Evolutionary conservation across 345 rosid genomes (phyloP).

Genomic region (Alliaria petiolata): DNA sequence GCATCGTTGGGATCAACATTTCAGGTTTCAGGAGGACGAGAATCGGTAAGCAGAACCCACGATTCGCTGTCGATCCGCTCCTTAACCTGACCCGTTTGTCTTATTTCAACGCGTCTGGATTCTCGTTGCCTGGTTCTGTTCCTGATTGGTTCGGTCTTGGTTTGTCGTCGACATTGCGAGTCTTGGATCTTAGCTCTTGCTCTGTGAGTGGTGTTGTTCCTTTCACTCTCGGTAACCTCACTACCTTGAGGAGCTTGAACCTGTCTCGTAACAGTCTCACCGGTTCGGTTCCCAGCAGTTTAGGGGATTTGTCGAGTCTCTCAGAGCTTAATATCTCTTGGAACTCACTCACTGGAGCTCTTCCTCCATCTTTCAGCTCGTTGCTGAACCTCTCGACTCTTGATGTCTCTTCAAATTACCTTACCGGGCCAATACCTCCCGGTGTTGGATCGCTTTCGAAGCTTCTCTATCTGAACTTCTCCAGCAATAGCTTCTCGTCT

Average conservation of each 20-base stretch:
- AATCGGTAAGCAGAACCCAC: constrained; percentile 68
- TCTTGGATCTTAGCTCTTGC: constrained; percentile 87
- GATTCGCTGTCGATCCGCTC: constrained; percentile 69
- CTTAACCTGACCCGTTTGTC: constrained; percentile 56
- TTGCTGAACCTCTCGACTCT: constrained; percentile 55
- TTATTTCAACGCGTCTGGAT: constrained; percentile 76
- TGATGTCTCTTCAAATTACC: constrained; percentile 70
- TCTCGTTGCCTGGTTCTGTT: constrained; percentile 68
- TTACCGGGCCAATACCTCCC: constrained; percentile 60
- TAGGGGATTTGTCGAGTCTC: constrained; percentile 55
- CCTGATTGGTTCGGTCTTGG: constrained; percentile 76
- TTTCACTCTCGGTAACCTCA: constrained; percentile 61
- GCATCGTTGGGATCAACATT: constrained; percentile 64
- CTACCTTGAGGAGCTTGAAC: constrained; percentile 51
- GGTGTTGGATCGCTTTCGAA: constrained; percentile 48
- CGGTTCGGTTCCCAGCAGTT: constrained; percentile 57
- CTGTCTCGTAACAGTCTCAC: constrained; percentile 58
- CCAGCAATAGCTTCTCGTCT: constrained; percentile 64
- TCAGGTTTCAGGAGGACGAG: constrained; percentile 90
- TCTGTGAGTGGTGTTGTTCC: constrained; percentile 62
- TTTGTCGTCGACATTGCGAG: constrained; percentile 46
- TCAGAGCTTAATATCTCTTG: constrained; percentile 61
- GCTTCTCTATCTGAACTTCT: constrained; percentile 68
- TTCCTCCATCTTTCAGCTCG: constrained; percentile 62
- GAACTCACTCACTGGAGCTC: constrained; percentile 59